Evolutionary conservation across 345 rosid genomes (phyloP).

Genomic region (Crucihimalaya himalaica): DNA sequence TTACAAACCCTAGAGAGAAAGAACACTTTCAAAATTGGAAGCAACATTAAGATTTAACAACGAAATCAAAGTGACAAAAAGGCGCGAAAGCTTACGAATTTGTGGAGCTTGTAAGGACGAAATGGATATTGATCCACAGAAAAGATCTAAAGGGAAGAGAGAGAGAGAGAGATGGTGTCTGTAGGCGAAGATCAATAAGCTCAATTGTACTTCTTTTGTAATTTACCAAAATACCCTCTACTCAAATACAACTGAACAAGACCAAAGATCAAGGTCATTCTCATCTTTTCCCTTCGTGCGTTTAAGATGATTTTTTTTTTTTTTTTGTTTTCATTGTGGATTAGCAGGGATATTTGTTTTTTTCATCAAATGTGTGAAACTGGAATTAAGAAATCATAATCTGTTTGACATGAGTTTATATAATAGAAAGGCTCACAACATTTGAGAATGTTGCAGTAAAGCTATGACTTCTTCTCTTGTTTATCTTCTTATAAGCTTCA

Average conservation of each 20-base stretch:
- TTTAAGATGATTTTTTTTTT: too few relatives aligned
- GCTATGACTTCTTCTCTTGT: slow-evolving; percentile 19
- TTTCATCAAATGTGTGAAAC: neutral
- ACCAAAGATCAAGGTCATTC: neutral
- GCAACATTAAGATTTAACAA: neutral
- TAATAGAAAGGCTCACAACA: neutral
- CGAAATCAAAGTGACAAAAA: slow-evolving; percentile 3
- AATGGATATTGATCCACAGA: slow-evolving; percentile 6
- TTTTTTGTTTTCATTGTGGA: neutral
- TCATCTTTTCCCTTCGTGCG: slow-evolving; percentile 6
- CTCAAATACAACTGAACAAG: neutral
- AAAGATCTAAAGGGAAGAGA: slow-evolving; percentile 10
- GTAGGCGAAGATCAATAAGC: neutral
- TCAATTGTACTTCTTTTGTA: neutral
- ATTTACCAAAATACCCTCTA: slow-evolving; percentile 12
- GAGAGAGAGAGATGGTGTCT: neutral
- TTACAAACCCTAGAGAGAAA: slow-evolving; percentile 9
- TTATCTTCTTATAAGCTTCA: neutral
- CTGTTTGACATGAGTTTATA: slow-evolving; percentile 6
- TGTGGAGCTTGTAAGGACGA: slow-evolving; percentile 9
- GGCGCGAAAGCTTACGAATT: slow-evolving; percentile 33
- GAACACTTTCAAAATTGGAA: slow-evolving; percentile 6
- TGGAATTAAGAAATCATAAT: neutral
- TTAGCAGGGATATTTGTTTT: neutral
- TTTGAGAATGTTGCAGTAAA: slow-evolving; percentile 7